phyloP scores from a whole-genome alignment of 441 rosid genomes.

The Eutrema salsugineum region DNA sequence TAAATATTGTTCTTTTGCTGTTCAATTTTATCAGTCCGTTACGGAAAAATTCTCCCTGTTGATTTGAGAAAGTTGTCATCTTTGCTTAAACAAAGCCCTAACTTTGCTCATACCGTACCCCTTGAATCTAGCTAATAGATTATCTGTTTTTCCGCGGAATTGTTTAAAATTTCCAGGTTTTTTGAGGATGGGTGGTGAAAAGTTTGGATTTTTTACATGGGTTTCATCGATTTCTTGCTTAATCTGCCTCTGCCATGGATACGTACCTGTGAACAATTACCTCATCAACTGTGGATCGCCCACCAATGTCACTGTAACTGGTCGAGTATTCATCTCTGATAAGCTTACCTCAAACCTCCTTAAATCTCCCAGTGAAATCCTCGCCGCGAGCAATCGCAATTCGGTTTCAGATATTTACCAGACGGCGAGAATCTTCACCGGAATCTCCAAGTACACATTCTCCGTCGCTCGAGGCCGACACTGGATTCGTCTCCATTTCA shows the following conservation, averaged over 20 bases:
- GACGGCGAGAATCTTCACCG: conserved; percentile 60
- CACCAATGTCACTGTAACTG: conserved; percentile 42
- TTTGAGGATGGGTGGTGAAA: conserved; percentile 40
- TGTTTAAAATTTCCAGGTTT: conserved; percentile 10
- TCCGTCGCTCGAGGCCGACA: conserved; percentile 51
- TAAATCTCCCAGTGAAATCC: conserved; percentile 36
- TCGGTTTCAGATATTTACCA: conserved; percentile 48
- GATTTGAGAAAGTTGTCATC: neutral
- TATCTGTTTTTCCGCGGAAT: neutral
- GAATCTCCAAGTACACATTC: conserved; percentile 56
- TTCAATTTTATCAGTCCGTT: neutral
- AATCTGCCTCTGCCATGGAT: conserved; percentile 43
- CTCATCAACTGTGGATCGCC: conserved; percentile 74
- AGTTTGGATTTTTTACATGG: conserved; percentile 31
- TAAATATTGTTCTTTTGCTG: neutral
- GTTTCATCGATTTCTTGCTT: conserved; percentile 37
- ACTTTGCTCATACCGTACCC: neutral
- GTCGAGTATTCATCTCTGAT: conserved; percentile 65
- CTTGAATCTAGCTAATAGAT: neutral
- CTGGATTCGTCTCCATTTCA: conserved; percentile 78
- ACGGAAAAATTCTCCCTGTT: neutral
- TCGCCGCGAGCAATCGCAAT: conserved; percentile 35
- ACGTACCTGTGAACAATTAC: conserved; percentile 53
- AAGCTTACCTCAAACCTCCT: conserved; percentile 46
- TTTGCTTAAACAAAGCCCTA: neutral